Conservation (phyloP, 257 asterid species). For the Misopates orontium region DNA sequence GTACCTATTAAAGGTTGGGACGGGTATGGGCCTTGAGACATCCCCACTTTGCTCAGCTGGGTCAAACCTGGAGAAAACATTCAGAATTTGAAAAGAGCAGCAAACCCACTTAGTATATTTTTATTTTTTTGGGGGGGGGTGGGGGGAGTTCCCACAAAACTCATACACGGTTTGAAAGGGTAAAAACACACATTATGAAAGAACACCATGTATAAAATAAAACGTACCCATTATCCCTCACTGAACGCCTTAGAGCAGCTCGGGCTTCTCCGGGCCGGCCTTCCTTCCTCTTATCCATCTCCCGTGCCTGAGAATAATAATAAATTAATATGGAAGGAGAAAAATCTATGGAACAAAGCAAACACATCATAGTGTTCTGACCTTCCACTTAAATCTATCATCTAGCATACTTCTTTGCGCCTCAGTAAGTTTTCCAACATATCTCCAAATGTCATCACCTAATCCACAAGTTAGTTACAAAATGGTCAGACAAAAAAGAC, state of each 20-base stretch:
- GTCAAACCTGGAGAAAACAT: slow-evolving; percentile 58
- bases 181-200: neutral
- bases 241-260: slow-evolving; percentile 92
- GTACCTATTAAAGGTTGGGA: slow-evolving; percentile 70
- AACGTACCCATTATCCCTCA: slow-evolving; percentile 90
- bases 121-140: too few species aligned
- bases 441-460: slow-evolving; percentile 99
- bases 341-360: neutral
- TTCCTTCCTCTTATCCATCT: slow-evolving; percentile 95
- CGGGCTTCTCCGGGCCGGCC: slow-evolving; percentile 97
- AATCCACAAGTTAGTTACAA: slow-evolving; percentile 22
- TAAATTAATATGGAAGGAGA: neutral
- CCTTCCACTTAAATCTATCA: slow-evolving; percentile 99
- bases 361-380: slow-evolving; percentile 24
- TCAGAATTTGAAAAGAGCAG: slow-evolving; percentile 12
- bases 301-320: slow-evolving; percentile 74
- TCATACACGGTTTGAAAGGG: neutral
- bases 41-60: slow-evolving; percentile 96
- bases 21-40: slow-evolving; percentile 57
- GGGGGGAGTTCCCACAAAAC: too few species aligned
- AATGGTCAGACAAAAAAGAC: slow-evolving; percentile 3
- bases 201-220: neutral
- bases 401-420: slow-evolving; percentile 99
- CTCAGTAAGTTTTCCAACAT: slow-evolving; percentile 90
- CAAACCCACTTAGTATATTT: too few species aligned